A percentile compares a stretch with the other conserved stretches of the same genome.
Conservation (phyloP, 106 monocot species). For the Vanilla planifolia region DNA sequence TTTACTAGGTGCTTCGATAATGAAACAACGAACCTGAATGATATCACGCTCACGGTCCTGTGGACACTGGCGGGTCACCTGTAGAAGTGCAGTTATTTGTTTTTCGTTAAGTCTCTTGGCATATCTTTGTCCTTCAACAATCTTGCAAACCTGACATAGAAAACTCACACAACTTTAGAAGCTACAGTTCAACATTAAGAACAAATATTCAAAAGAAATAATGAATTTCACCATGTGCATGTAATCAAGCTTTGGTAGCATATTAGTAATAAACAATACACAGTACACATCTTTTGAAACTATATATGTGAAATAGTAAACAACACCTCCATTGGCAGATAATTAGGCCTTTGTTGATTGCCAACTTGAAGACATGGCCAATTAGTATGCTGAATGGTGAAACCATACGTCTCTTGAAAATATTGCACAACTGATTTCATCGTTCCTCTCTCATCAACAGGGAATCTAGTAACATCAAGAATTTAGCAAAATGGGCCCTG, state of each 20-base stretch:
- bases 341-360: conserved; percentile 54
- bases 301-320: not conserved
- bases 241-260: too few species aligned
- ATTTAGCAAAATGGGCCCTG: not conserved
- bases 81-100: conserved; percentile 48
- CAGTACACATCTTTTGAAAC: too few species aligned
- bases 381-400: conserved; percentile 40
- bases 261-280: too few species aligned
- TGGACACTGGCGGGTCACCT: conserved; percentile 49
- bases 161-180: not conserved
- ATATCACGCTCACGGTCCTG: conserved; percentile 46
- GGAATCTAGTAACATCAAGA: conserved; percentile 24
- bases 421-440: conserved; percentile 60
- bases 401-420: conserved; percentile 61
- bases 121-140: conserved; percentile 48
- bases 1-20: too few species aligned
- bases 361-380: conserved; percentile 70
- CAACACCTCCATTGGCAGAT: conserved; percentile 78
- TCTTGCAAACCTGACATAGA: conserved; percentile 42
- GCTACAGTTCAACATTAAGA: not conserved
- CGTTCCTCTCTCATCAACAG: conserved; percentile 35
- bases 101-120: conserved; percentile 56
- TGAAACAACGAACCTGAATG: conserved; percentile 22
- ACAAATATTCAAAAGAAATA: too few species aligned
- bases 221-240: too few species aligned